Percentiles rank a stretch among this genome's conserved stretches.
These are phyloP conservation scores for Hyaloperonospora brassicae DNA, from an alignment of 352 stramenopile species.

Conservation along the genomic window DNA sequence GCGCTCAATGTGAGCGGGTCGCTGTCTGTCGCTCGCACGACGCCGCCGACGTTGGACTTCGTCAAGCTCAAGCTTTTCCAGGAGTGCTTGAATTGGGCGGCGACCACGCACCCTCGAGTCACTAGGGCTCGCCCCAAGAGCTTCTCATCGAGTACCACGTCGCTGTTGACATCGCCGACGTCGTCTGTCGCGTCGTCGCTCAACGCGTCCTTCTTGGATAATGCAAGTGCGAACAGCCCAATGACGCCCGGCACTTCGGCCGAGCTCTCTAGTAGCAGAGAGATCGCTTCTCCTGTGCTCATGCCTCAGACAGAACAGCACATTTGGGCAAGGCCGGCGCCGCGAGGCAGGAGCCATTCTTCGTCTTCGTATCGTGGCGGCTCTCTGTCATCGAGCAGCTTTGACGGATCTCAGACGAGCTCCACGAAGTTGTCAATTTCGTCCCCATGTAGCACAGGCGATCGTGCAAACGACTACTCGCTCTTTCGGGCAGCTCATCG, in stretches of 20 bases:
- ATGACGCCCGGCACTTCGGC: constrained; percentile 19
- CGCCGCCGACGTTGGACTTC: constrained; percentile 47
- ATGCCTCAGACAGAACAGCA: constrained; percentile 30
- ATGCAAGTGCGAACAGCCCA: constrained; percentile 22
- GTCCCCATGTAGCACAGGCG: constrained; percentile 12
- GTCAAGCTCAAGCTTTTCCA: constrained; percentile 61
- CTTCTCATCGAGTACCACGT: constrained; percentile 53
- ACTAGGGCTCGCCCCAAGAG: constrained; percentile 39
- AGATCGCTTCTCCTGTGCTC: constrained; percentile 24
- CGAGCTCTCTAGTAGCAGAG: constrained; percentile 18
- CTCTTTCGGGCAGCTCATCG: constrained; percentile 22
- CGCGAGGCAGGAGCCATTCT: constrained; percentile 34
- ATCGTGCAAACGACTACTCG: constrained; percentile 20
- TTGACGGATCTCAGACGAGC: constrained; percentile 20
- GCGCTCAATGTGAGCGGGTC: constrained; percentile 29
- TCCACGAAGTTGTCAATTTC: constrained; percentile 18
- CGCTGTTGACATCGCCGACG: constrained; percentile 56
- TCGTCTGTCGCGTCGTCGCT: constrained; percentile 59
- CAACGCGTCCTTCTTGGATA: constrained; percentile 50
- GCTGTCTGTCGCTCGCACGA: constrained; percentile 40
- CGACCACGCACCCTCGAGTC: constrained; percentile 8
- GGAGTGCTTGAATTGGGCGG: constrained; percentile 30
- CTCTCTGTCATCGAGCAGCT: constrained; percentile 22
- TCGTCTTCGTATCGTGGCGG: constrained; percentile 33
- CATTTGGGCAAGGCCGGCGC: constrained; percentile 21